These are phyloP conservation scores for Cucurbitaria berberidis DNA, from an alignment of 2,329 filamentous ascomycete genomes.

Conservation along the genomic window DNA sequence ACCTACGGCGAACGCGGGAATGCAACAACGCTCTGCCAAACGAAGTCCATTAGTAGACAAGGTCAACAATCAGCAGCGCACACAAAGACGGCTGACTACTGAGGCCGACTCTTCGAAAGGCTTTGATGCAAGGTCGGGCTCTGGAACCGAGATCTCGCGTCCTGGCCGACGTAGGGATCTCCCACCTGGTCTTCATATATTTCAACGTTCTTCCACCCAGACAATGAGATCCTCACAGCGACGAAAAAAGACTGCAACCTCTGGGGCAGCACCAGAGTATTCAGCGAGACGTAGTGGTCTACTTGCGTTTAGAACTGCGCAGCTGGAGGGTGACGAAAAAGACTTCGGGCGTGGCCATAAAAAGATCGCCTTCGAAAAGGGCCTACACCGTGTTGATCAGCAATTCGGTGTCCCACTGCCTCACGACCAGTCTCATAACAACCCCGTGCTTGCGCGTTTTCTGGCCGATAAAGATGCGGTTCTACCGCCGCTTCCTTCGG, in stretches of 20 bases:
- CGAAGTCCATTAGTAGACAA: slow-evolving; percentile 24
- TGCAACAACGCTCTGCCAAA: slow-evolving; percentile 4
- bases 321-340: slow-evolving; percentile 53
- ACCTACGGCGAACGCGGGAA: slow-evolving; percentile 15
- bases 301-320: slow-evolving; percentile 42
- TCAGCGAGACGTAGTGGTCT: slow-evolving; percentile 2
- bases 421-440: slow-evolving; percentile 20
- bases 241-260: neutral
- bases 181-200: slow-evolving; percentile 6
- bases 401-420: slow-evolving; percentile 22
- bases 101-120: slow-evolving; percentile 1
- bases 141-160: neutral
- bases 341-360: slow-evolving; percentile 45
- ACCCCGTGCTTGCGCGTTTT: slow-evolving; percentile 42
- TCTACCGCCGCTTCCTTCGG: slow-evolving; percentile 27
- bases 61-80: slow-evolving; percentile 26
- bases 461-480: slow-evolving; percentile 38
- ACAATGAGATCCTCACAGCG: neutral
- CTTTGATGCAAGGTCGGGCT: slow-evolving; percentile 1
- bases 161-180: slow-evolving; percentile 4
- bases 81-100: neutral
- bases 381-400: slow-evolving; percentile 38
- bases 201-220: neutral
- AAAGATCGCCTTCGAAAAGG: slow-evolving; percentile 47
- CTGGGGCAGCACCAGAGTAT: neutral